These are phyloP conservation scores for Pseudofabraea citricarpa DNA, from an alignment of 2,329 filamentous ascomycete species.

Conservation along the genomic window DNA sequence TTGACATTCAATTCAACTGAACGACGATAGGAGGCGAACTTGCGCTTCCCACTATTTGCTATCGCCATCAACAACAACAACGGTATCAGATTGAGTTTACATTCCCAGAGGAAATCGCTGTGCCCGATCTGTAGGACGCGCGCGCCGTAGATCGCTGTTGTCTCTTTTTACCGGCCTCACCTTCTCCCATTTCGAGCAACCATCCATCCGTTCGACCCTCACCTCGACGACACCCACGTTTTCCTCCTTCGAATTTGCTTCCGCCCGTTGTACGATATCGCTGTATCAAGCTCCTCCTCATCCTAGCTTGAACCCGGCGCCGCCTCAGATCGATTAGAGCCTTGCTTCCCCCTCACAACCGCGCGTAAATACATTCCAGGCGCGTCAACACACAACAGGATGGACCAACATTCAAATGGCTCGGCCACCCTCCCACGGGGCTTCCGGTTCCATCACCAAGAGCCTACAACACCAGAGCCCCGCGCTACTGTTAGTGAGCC, in stretches of 20 bases:
- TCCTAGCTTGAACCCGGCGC: neutral
- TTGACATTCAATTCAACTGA: no score
- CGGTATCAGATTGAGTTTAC: neutral
- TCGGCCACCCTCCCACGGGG: conserved; percentile 25
- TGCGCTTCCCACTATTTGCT: no score
- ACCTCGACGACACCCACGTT: neutral
- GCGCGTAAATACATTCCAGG: conserved; percentile 12
- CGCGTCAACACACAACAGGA: conserved; percentile 16
- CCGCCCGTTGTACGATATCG: neutral
- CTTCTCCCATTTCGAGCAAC: neutral
- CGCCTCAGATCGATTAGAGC: neutral
- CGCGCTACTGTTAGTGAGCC: conserved; percentile 9
- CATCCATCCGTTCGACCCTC: neutral
- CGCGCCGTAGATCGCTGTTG: neutral
- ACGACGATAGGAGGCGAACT: no score
- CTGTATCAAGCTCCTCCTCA: no score
- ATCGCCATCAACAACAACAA: neutral
- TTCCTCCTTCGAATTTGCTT: neutral
- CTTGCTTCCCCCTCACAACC: conserved; percentile 4
- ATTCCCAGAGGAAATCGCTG: neutral
- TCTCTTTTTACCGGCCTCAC: neutral
- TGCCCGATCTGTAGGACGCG: neutral
- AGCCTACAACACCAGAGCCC: conserved; percentile 25
- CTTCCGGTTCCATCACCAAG: conserved; percentile 23
- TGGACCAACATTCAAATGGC: conserved; percentile 21